Conservation (phyloP, 805 yeast genomes). For the Monosporozyma yasuniensis region DNA sequence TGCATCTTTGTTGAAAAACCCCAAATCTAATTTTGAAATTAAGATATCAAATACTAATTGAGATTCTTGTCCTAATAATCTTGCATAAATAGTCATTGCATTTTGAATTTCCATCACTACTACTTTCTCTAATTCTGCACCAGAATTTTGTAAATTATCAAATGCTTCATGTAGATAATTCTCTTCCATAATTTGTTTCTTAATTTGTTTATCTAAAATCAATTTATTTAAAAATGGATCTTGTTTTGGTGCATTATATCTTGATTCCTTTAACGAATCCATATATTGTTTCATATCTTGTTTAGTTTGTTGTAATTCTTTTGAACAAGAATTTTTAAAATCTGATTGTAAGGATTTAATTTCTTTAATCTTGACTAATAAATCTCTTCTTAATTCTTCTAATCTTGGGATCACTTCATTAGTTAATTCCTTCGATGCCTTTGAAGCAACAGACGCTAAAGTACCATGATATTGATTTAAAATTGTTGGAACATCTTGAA, state of each 20-base stretch:
- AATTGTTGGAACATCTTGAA: conserved; percentile 72
- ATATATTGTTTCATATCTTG: conserved; percentile 43
- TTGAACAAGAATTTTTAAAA: conserved; percentile 65
- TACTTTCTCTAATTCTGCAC: conserved; percentile 79
- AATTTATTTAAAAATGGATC: conserved; percentile 80
- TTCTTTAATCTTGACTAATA: conserved; percentile 77
- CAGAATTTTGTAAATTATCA: conserved; percentile 76
- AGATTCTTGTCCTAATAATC: conserved; percentile 62
- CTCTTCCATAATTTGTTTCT: conserved; percentile 72
- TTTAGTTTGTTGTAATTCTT: conserved; percentile 62
- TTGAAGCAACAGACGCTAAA: conserved; percentile 49
- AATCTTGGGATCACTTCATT: conserved; percentile 55
- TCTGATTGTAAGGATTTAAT: conserved; percentile 75
- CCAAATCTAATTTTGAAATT: conserved; percentile 55
- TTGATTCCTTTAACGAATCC: conserved; percentile 59
- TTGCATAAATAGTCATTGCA: conserved; percentile 65
- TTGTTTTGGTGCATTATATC: conserved; percentile 37
- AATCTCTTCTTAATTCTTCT: conserved; percentile 63
- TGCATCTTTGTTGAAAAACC: conserved; percentile 70
- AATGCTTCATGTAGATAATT: conserved; percentile 83
- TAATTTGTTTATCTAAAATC: conserved; percentile 66
- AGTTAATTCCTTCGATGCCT: conserved; percentile 51
- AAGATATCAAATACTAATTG: conserved; percentile 59
- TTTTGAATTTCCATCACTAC: conserved; percentile 81
- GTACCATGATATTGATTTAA: conserved; percentile 57